A percentile compares a stretch with the other conserved stretches of the same genome.
These are phyloP conservation scores for Magnusiomyces suaveolens DNA, from an alignment of 1,139 yeast genomes.

Conservation along the genomic window DNA sequence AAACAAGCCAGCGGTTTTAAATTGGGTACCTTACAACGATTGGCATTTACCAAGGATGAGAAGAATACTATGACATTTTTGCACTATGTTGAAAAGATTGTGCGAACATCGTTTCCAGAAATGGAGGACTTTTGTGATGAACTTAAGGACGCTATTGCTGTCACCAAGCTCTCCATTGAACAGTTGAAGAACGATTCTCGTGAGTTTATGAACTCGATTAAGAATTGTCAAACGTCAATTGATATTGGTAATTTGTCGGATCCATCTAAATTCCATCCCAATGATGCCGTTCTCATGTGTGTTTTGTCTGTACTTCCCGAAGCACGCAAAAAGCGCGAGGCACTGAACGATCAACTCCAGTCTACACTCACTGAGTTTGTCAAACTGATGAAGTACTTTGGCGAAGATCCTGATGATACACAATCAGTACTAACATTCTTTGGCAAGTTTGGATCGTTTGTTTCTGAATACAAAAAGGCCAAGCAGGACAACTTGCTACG, in stretches of 20 bases:
- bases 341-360: constrained; percentile 49
- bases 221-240: constrained; percentile 47
- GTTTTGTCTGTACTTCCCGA: constrained; percentile 46
- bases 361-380: constrained; percentile 47
- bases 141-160: constrained; percentile 48
- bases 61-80: constrained; percentile 70
- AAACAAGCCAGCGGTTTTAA: constrained; percentile 81
- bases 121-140: constrained; percentile 71
- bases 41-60: constrained; percentile 78
- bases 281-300: constrained; percentile 51
- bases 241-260: constrained; percentile 70
- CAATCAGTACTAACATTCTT: constrained; percentile 61
- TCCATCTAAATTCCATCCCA: constrained; percentile 58
- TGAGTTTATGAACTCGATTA: constrained; percentile 48
- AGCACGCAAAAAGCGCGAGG: constrained; percentile 53
- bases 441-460: constrained; percentile 61
- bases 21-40: constrained; percentile 68
- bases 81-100: constrained; percentile 76
- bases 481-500: constrained; percentile 64
- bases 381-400: constrained; percentile 65
- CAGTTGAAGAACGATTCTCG: constrained; percentile 63
- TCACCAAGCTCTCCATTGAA: constrained; percentile 64
- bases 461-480: constrained; percentile 65
- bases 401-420: constrained; percentile 62
- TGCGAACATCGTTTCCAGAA: constrained; percentile 71